Base-by-base conservation (phyloP, 1,284 basidiomycete species). In the Uromyces viciae-fabae region DNA sequence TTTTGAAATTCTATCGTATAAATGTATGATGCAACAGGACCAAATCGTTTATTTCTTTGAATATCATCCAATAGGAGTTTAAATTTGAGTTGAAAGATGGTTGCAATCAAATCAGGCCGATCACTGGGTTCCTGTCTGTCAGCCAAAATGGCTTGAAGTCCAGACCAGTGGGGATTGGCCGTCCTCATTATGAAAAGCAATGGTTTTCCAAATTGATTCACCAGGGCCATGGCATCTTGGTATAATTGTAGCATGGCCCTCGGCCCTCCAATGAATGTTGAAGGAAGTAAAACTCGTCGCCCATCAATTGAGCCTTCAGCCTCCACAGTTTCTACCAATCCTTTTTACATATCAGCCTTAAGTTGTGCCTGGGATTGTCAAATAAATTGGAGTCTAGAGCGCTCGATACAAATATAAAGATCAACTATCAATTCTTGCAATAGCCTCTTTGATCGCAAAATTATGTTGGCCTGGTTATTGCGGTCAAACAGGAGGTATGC, bases 131-230 rank as follows among this genome's bases (percentile, higher is more conserved):
- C 22, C 4, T 64, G 31, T 3, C 15, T 15, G 17, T 31, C 15
- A 15, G 2, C n/a, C 7, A 64, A 22, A 3, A 9, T 8, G 17
- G 36, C 14, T 3, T 1, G 7, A 2, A 64, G 36, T 22, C 40
- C 31, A 14, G 31, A 19, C 60, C 87, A 88, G 0, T 85, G 83
- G 0, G 86, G 83, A 81, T 88, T 88, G 83, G 86, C 87, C 0
- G 86, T 87, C 84, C 87, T 84, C 0, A 86, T 88, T 74, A 87
- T 82, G 82, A 88, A 88, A 68, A 87, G 86, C 3, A 85, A 86
- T 0, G 86, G 87, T 11, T 74, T 79, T 1, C 86, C 86, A 56
- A 75, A 82, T 0, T 81, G 71, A 2, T 83, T 82, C 0, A 86
- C 87, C 81, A 88, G 83, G 1, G 86, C 85, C 2, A 88, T 82